These are phyloP conservation scores for Cenchrus americanus DNA, from an alignment of 176 grass and related monocot genomes.

Conservation along the genomic window DNA sequence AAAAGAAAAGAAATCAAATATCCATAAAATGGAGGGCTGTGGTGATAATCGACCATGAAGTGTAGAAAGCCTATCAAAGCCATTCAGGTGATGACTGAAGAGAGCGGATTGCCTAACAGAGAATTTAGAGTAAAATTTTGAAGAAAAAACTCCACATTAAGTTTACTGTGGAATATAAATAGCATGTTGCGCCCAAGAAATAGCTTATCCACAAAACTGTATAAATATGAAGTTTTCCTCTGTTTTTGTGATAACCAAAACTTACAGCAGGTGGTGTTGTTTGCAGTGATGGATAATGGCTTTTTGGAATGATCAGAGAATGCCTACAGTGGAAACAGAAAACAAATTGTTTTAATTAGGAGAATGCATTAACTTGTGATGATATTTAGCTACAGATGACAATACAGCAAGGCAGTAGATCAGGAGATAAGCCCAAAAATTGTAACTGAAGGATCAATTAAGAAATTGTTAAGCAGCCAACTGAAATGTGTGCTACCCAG, in stretches of 20 bases:
- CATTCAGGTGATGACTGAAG: background rate
- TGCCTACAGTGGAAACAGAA: constrained; percentile 51
- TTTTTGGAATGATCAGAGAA: constrained; percentile 85
- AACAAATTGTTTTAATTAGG: background rate
- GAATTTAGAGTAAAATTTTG: background rate
- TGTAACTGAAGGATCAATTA: background rate
- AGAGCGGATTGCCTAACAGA: background rate
- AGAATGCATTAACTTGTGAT: constrained; percentile 1
- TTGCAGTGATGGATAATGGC: constrained; percentile 67
- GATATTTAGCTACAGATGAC: background rate
- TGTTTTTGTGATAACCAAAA: constrained; percentile 24
- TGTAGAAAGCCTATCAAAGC: background rate
- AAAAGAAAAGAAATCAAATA: background rate
- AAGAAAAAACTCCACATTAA: background rate
- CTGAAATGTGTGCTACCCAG: background rate
- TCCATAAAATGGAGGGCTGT: background rate
- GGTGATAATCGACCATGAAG: background rate
- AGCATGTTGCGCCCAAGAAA: background rate
- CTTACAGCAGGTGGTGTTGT: constrained; percentile 79
- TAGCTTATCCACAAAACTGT: background rate
- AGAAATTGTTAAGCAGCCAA: background rate
- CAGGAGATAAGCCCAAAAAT: constrained; percentile 3
- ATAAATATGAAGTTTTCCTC: background rate
- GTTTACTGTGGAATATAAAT: background rate
- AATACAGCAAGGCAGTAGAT: background rate